These are phyloP conservation scores for Blastocystis sp. DNA, from an alignment of 352 stramenopile species.

Conservation along the genomic window DNA sequence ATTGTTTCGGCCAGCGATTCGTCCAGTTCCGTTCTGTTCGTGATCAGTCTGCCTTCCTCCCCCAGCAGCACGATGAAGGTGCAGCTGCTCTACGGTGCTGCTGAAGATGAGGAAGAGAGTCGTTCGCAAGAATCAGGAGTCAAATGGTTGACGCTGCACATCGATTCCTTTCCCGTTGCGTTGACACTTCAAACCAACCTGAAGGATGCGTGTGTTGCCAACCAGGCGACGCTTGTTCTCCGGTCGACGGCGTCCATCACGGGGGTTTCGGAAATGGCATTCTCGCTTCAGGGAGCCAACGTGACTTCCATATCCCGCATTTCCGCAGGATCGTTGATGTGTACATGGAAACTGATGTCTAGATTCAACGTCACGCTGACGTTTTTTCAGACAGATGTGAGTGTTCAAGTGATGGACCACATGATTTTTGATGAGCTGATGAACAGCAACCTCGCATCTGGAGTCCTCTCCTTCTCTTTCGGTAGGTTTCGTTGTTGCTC, in stretches of 20 bases:
- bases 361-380: neutral
- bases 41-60: neutral
- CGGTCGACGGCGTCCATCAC: neutral
- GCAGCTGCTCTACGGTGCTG: neutral
- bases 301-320: neutral
- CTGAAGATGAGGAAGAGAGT: neutral
- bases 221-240: neutral
- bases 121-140: neutral
- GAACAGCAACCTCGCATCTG: neutral
- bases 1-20: neutral
- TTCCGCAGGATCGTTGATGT: neutral
- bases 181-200: neutral
- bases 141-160: neutral
- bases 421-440: neutral
- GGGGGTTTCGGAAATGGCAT: neutral
- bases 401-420: neutral
- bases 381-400: neutral
- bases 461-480: neutral
- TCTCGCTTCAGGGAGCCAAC: neutral
- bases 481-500: neutral
- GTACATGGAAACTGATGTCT: neutral
- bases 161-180: neutral
- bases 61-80: neutral
- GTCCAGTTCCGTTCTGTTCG: neutral
- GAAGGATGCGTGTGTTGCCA: neutral